Evolutionary conservation across 805 yeast genomes (phyloP), one percentile per base, ranked within the genome.

Genomic region (Komagataella kurtzmanii): DNA sequence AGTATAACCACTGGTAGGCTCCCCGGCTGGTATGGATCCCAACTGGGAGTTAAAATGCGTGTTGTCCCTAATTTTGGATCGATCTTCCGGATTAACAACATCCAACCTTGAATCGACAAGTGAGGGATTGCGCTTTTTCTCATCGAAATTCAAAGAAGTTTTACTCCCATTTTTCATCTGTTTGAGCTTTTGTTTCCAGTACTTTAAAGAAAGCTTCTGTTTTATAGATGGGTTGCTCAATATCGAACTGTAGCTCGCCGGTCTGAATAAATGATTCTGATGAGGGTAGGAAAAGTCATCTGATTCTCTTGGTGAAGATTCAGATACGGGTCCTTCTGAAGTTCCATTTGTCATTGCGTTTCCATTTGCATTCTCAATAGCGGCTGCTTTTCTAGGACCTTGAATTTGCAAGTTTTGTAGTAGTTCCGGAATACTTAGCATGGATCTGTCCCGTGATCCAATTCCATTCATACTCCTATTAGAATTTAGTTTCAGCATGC

Each of bases 401-500:
- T 30, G 40, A 14, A 30, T 30, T 14, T 30, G 40, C 12, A 30
- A 30, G 14, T 30, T 30, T 30, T 30, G 40, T 30, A 30, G 10
- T 30, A 30, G 10, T 30, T 30, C 40, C 6, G 40, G 40, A 8
- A 30, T 30, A 14, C 40, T 30, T 30, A 30, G 40, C 40, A 30
- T 30, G 6, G 40, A 30, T 8, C 14, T 30, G 40, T 30, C 40
- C 14, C 40, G 40, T 10, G 40, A 14, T 30, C 40, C 40, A 30
- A 10, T 30, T 30, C 12, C 14, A 30, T 30, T 30, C 40, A 30
- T 30, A 14, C 40, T 30, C 24, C 45, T 57, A 5, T 67, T 61
- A 3, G 61, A 54, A 10, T 61, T 54, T n/a, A 65, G 47, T 48
- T 63, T 56, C 40, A 65, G 50, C 59, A 65, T 59, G 49, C 70